Conservation (phyloP, 1,284 basidiomycete species). For the Trichosporon coremiiforme region DNA sequence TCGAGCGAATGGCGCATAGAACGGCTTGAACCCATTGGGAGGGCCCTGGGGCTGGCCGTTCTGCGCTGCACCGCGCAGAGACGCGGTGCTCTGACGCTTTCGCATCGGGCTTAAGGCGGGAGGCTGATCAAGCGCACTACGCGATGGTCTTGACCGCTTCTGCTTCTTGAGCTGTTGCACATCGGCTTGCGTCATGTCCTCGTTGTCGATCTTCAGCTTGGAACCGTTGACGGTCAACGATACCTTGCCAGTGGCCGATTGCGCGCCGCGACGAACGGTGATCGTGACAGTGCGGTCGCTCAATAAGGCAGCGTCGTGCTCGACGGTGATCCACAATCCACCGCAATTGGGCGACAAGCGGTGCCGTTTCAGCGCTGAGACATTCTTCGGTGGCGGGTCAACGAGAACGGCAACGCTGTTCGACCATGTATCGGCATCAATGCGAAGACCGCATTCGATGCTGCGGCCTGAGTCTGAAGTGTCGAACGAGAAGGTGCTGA, state of each 20-base stretch:
- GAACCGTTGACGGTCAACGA: constrained; percentile 88
- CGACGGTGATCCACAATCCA: constrained; percentile 93
- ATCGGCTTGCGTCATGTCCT: constrained; percentile 84
- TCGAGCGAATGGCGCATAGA: constrained; percentile 62
- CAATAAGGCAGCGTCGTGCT: constrained; percentile 76
- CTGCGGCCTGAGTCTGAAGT: constrained; percentile 23
- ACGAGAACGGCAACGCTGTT: constrained; percentile 84
- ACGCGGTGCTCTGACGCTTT: constrained; percentile 46
- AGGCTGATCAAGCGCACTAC: constrained; percentile 89
- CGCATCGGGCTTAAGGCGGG: constrained; percentile 74
- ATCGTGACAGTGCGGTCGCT: constrained; percentile 71
- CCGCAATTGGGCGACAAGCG: constrained; percentile 83
- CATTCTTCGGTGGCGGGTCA: constrained; percentile 88
- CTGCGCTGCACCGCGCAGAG: constrained; percentile 28
- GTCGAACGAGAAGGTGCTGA: constrained; percentile 13
- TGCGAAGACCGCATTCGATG: constrained; percentile 91
- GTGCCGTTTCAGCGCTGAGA: constrained; percentile 83
- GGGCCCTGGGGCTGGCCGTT: constrained; percentile 21
- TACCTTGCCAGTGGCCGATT: constrained; percentile 60
- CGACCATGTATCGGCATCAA: constrained; percentile 91
- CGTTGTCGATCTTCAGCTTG: constrained; percentile 81
- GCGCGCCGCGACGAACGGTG: constrained; percentile 68
- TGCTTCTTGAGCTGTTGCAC: constrained; percentile 77
- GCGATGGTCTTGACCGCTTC: constrained; percentile 81
- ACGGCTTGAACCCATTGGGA: constrained; percentile 22